Base-by-base conservation (phyloP, 345 rosid genomes). In the Citrus cavaleriei region DNA sequence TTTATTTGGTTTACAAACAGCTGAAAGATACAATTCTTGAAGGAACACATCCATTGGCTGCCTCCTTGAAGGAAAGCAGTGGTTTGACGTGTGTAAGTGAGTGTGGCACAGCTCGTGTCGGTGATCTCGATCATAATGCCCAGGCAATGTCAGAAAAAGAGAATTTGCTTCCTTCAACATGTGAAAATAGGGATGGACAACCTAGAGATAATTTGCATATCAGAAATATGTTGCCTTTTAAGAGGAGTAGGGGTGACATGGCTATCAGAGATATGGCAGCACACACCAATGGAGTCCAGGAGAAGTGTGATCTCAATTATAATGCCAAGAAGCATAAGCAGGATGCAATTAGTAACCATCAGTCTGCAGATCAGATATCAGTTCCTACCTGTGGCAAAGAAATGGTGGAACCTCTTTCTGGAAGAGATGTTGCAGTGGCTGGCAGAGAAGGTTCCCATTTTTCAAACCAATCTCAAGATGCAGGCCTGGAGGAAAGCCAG, bases 11-110 rank as follows among this genome's bases (percentile, higher is more conserved):
- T 60, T 66, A 70, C 64, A 74, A 78, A 68, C 88, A 92, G 96
- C 78, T 92, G 73, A 88, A 85, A 83, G 87, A 80, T 86, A 55
- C 83, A 35, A 81, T 85, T 37, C 75, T 72, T 58, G 70, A 77
- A 30, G 88, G 88, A 58, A 30, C 71, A 5, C 58, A 74, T 79
- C 80, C 83, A 6, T 24, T 58, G 77, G 80, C 84, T 78, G 78
- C 84, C 74, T 84, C 80, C 35, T 80, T 88, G 77, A 84, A 63
- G 76, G 79, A 65, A 70, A 63, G 54, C 61, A 81, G 89, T 77
- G 87, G 88, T 72, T 73, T 87, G 85, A 46, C 76, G 54, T 71
- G 7, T 61, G 28, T 19, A 59, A 80, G 75, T 77, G 78, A 69
- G 35, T 37, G 22, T 68, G 70, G 67, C 14, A 37, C 55, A 76